Percentiles rank a stretch among this genome's conserved stretches.
These are phyloP conservation scores for Geoglossum cookeanum DNA, from an alignment of 2,329 filamentous ascomycete species.

Conservation along the genomic window DNA sequence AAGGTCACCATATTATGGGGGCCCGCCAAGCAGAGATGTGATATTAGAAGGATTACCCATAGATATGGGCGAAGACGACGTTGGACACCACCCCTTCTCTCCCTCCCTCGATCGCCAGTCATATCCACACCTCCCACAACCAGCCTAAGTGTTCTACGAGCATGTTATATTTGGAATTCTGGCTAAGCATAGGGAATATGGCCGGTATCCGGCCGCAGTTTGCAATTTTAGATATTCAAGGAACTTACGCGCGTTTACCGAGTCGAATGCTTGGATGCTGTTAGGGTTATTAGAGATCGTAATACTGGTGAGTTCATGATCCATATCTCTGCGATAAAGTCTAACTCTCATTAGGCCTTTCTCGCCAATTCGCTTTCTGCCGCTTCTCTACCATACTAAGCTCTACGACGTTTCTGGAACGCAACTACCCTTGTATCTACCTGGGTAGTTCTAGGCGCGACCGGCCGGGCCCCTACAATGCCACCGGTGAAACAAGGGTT, in stretches of 20 bases:
- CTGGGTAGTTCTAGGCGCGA: slow-evolving; percentile 26
- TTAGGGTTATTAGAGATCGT: slow-evolving; percentile 37
- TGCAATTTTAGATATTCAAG: slow-evolving; percentile 31
- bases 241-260: slow-evolving; percentile 33
- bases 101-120: slow-evolving; percentile 9
- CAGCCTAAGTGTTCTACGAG: slow-evolving; percentile 8
- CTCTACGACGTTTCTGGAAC: slow-evolving; percentile 33
- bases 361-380: slow-evolving; percentile 36
- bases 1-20: slow-evolving; percentile 19
- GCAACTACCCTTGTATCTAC: slow-evolving; percentile 29
- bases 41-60: slow-evolving; percentile 30
- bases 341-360: slow-evolving; percentile 24
- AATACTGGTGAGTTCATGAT: slow-evolving; percentile 29
- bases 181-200: slow-evolving; percentile 21
- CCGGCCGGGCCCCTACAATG: neutral
- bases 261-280: slow-evolving; percentile 33
- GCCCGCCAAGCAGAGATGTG: slow-evolving; percentile 27
- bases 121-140: slow-evolving; percentile 1
- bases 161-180: slow-evolving; percentile 6
- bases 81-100: slow-evolving; percentile 23
- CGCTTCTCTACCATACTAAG: slow-evolving; percentile 30
- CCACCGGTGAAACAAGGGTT: slow-evolving; percentile 18
- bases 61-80: slow-evolving; percentile 31
- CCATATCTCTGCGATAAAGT: slow-evolving; percentile 8
- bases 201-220: slow-evolving; percentile 16